A percentile compares a stretch with the other conserved stretches of the same genome.
phyloP scores from a whole-genome alignment of 768 basidiomycete species.

The Boletus sp. region DNA sequence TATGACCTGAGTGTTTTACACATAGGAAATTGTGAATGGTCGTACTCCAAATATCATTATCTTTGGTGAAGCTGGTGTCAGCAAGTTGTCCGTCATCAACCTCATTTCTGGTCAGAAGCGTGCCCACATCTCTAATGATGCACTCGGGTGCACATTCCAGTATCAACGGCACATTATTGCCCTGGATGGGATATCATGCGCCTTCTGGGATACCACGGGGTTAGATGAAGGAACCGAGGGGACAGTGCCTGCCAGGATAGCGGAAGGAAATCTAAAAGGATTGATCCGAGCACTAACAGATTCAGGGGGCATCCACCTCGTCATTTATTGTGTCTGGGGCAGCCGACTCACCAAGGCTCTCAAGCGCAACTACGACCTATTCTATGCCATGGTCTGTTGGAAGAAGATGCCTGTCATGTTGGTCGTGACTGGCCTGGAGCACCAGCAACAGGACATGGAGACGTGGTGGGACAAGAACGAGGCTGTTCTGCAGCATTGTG shows the following conservation, averaged over 20 bases:
- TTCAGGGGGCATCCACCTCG: slow-evolving; percentile 4
- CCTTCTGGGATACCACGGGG: slow-evolving; percentile 8
- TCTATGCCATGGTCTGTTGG: slow-evolving; percentile 34
- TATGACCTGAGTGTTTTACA: too few species aligned
- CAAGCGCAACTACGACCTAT: slow-evolving; percentile 33
- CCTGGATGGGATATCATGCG: too few species aligned
- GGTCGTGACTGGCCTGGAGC: slow-evolving; percentile 37
- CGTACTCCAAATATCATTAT: slow-evolving; percentile 4
- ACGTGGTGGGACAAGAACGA: slow-evolving; percentile 30
- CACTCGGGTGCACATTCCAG: background rate
- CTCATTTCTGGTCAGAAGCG: background rate
- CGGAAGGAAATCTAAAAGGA: too few species aligned
- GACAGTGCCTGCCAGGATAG: slow-evolving; percentile 1
- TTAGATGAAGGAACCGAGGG: slow-evolving; percentile 8
- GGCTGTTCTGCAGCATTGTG: slow-evolving; percentile 16
- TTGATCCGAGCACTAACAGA: too few species aligned
- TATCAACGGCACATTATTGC: too few species aligned
- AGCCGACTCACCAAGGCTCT: slow-evolving; percentile 7
- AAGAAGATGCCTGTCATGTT: slow-evolving; percentile 35
- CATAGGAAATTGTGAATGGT: too few species aligned
- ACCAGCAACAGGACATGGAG: slow-evolving; percentile 21
- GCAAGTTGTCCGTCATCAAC: slow-evolving; percentile 11
- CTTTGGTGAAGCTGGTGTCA: slow-evolving; percentile 2
- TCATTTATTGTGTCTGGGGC: slow-evolving; percentile 7
- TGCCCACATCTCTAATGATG: background rate